These are phyloP conservation scores for Glaciozyma antarctica DNA, from an alignment of 768 basidiomycete species.

Conservation along the genomic window DNA sequence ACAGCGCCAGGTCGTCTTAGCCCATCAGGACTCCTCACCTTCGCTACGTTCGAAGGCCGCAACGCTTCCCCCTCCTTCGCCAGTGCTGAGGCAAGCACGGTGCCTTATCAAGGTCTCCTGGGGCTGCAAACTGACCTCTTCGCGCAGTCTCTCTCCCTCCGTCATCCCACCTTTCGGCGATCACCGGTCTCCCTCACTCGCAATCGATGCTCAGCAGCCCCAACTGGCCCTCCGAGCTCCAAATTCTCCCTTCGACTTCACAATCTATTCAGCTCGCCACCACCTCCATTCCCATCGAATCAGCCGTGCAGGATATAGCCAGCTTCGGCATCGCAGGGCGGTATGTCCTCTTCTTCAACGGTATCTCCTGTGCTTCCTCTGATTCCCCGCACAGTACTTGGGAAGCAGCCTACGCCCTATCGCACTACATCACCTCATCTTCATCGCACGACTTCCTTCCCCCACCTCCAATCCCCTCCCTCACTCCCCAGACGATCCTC, in stretches of 20 bases:
- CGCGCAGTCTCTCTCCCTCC: neutral
- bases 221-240: neutral
- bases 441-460: conserved; percentile 46
- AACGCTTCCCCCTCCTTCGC: too few species aligned
- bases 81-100: too few species aligned
- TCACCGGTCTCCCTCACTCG: too few species aligned
- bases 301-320: conserved; percentile 18
- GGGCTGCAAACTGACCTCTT: too few species aligned
- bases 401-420: conserved; percentile 63
- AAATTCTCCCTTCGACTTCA: neutral
- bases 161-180: neutral
- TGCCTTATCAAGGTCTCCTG: too few species aligned
- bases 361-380: too few species aligned
- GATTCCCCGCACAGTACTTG: conserved; percentile 33
- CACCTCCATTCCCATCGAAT: neutral
- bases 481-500: conserved; percentile 43
- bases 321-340: conserved; percentile 26
- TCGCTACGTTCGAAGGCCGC: too few species aligned
- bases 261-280: neutral
- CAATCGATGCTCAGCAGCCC: neutral
- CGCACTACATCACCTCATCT: conserved; percentile 54
- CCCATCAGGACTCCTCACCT: too few species aligned
- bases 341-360: neutral
- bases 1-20: too few species aligned
- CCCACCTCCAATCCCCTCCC: conserved; percentile 14